Evolutionary conservation across 352 stramenopile genomes (phyloP).

Genomic region (Blastocystis sp.): DNA sequence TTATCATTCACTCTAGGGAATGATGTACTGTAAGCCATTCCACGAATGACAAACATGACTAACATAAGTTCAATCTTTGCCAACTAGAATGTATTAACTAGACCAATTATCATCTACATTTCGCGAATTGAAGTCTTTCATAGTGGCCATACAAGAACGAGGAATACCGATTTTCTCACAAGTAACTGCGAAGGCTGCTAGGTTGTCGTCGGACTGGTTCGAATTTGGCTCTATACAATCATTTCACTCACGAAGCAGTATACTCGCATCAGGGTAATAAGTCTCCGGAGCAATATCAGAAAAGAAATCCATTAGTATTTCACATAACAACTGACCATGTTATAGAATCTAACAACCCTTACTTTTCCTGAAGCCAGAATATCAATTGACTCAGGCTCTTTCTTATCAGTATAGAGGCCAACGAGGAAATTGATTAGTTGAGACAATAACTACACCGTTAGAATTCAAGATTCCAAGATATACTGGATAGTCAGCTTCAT

Average conservation of each 20-base stretch:
- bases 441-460: neutral
- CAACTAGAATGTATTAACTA: conserved; percentile 7
- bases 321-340: conserved; percentile 15
- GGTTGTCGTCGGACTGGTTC: conserved; percentile 5
- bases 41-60: conserved; percentile 34
- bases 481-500: conserved; percentile 29
- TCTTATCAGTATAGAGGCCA: neutral
- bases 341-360: neutral
- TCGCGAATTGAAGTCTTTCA: neutral
- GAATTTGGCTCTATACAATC: neutral
- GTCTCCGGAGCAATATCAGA: neutral
- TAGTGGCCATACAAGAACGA: neutral
- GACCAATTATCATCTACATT: neutral
- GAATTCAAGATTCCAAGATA: neutral
- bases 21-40: neutral
- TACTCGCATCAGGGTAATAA: conserved; percentile 13
- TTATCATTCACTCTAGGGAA: neutral
- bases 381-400: neutral
- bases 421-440: neutral
- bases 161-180: conserved; percentile 38
- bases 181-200: neutral
- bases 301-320: conserved; percentile 45
- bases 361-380: conserved; percentile 21
- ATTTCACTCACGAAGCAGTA: neutral
- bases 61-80: conserved; percentile 47